Evolutionary conservation across 2,329 filamentous ascomycete genomes (phyloP).

Genomic region (Scedosporium apiospermum): DNA sequence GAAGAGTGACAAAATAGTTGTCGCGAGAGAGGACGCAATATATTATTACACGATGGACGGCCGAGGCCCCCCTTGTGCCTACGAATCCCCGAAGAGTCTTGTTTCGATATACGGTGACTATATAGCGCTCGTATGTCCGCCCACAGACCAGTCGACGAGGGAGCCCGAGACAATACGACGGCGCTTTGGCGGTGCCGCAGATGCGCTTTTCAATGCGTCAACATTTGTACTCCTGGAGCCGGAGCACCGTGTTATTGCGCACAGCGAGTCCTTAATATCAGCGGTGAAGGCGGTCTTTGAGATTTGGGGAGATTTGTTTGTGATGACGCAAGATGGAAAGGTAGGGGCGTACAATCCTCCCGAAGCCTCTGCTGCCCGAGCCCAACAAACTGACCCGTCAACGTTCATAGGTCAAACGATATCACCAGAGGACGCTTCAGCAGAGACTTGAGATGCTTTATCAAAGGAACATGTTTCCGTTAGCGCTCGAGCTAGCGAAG

Average conservation of each 20-base stretch:
- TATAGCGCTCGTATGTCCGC: slow-evolving; percentile 76
- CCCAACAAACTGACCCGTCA: slow-evolving; percentile 9
- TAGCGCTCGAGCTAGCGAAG: slow-evolving; percentile 87
- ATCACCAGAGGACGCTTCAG: slow-evolving; percentile 82
- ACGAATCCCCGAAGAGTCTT: slow-evolving; percentile 81
- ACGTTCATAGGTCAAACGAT: slow-evolving; percentile 59
- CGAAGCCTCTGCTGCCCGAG: background rate
- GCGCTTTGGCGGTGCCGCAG: slow-evolving; percentile 64
- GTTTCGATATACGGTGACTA: slow-evolving; percentile 77
- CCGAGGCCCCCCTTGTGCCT: slow-evolving; percentile 78
- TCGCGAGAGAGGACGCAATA: slow-evolving; percentile 91
- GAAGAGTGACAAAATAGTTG: slow-evolving; percentile 71
- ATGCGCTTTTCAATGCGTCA: slow-evolving; percentile 76
- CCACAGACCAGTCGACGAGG: slow-evolving; percentile 16
- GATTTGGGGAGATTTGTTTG: slow-evolving; percentile 85
- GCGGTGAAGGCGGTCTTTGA: slow-evolving; percentile 72
- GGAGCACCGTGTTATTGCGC: slow-evolving; percentile 79
- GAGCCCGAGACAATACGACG: slow-evolving; percentile 54
- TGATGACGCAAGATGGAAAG: slow-evolving; percentile 89
- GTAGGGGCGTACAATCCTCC: slow-evolving; percentile 31
- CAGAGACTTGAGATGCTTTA: slow-evolving; percentile 91
- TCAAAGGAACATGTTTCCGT: slow-evolving; percentile 81
- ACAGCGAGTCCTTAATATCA: slow-evolving; percentile 76
- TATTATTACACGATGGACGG: slow-evolving; percentile 87
- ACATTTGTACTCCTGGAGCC: slow-evolving; percentile 90